A percentile compares a stretch with the other conserved stretches of the same genome.
Evolutionary conservation across 176 grass and related monocot genomes (phyloP).

Genomic region (Cocos nucifera): DNA sequence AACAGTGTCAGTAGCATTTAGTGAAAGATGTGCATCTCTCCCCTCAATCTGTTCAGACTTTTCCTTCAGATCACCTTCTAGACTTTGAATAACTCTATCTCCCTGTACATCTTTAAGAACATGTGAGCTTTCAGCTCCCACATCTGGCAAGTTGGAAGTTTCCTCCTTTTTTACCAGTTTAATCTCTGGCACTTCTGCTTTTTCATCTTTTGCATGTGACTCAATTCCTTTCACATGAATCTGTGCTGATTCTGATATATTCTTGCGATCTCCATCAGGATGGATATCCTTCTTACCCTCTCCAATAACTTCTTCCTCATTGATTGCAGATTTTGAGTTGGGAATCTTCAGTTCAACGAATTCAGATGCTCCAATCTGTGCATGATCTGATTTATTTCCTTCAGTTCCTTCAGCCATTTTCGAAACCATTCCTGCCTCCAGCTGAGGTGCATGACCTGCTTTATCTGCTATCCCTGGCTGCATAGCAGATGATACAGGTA

Average conservation of each 20-base stretch:
- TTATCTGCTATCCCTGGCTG: slow-evolving; percentile 23
- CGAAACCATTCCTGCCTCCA: slow-evolving; percentile 15
- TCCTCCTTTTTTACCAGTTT: slow-evolving; percentile 20
- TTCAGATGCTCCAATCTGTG: slow-evolving; percentile 19
- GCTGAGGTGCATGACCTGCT: neutral
- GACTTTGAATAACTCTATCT: slow-evolving; percentile 21
- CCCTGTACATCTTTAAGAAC: slow-evolving; percentile 9
- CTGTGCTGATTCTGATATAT: slow-evolving; percentile 10
- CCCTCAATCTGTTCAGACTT: neutral
- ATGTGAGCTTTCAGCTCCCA: slow-evolving; percentile 24
- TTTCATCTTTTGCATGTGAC: slow-evolving; percentile 4
- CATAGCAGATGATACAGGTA: slow-evolving; percentile 6
- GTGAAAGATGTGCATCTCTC: neutral
- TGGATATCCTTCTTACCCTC: slow-evolving; percentile 19
- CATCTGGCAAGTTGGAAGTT: slow-evolving; percentile 6
- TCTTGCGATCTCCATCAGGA: slow-evolving; percentile 24
- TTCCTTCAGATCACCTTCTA: slow-evolving; percentile 10
- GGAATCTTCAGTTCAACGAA: slow-evolving; percentile 15
- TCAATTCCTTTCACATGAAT: slow-evolving; percentile 1
- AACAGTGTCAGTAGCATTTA: too few relatives aligned
- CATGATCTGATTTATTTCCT: slow-evolving; percentile 1
- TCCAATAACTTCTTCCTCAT: slow-evolving; percentile 22
- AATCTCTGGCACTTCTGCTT: slow-evolving; percentile 11
- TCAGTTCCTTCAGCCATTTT: slow-evolving; percentile 22
- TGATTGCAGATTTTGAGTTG: slow-evolving; percentile 4